Conservation (phyloP, 116 monocot species). For the Cymodocea nodosa region DNA sequence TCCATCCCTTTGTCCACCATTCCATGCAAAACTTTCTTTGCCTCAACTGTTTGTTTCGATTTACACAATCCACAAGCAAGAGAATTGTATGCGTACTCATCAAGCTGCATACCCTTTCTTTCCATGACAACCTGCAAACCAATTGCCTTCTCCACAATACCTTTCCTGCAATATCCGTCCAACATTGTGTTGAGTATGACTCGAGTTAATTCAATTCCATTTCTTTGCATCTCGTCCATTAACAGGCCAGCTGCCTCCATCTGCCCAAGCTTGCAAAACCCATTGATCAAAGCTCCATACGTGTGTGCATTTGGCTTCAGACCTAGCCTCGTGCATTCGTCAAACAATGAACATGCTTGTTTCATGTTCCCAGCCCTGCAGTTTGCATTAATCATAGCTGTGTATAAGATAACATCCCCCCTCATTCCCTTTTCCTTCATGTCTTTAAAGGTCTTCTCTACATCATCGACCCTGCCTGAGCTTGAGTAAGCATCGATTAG, state of each 20-base stretch:
- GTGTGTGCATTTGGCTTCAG: constrained; percentile 53
- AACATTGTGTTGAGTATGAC: constrained; percentile 65
- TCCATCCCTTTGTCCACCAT: constrained; percentile 60
- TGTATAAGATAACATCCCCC: constrained; percentile 53
- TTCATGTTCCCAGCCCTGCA: constrained; percentile 56
- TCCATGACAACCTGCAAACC: constrained; percentile 41
- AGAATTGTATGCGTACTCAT: constrained; percentile 56
- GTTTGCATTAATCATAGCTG: constrained; percentile 49
- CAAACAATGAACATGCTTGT: constrained; percentile 45
- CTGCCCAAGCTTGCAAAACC: constrained; percentile 62
- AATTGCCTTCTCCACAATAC: constrained; percentile 46
- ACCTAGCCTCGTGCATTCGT: constrained; percentile 53
- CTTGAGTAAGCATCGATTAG: constrained; percentile 34
- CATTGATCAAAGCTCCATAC: constrained; percentile 67
- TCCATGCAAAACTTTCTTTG: constrained; percentile 37
- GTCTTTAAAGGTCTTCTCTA: constrained; percentile 44
- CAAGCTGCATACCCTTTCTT: constrained; percentile 57
- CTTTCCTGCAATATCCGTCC: constrained; percentile 73
- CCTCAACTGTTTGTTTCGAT: constrained; percentile 25
- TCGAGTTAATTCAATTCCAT: constrained; percentile 53
- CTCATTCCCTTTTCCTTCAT: constrained; percentile 27
- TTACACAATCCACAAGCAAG: constrained; percentile 52
- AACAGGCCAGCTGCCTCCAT: constrained; percentile 58
- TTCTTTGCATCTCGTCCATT: constrained; percentile 54
- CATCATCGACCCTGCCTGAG: constrained; percentile 30